These are phyloP conservation scores for Termitomyces sp. DNA, from an alignment of 768 basidiomycete genomes.

Conservation along the genomic window DNA sequence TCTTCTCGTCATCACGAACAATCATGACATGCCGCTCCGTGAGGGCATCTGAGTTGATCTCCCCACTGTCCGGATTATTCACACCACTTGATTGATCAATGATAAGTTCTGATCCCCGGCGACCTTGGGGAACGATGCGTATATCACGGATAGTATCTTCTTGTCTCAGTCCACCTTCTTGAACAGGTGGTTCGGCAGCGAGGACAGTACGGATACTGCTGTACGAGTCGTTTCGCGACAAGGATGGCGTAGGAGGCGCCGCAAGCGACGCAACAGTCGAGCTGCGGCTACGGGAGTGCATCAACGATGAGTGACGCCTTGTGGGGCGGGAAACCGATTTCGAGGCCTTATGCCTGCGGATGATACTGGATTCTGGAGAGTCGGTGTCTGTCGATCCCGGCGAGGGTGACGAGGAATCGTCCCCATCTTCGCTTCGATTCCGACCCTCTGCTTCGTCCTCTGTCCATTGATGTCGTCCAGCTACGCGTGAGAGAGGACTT, in stretches of 20 bases:
- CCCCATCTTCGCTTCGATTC: conserved; percentile 40
- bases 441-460: conserved; percentile 40
- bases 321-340: conserved; percentile 24
- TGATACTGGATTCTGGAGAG: conserved; percentile 29
- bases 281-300: conserved; percentile 53
- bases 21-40: conserved; percentile 40
- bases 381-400: conserved; percentile 67
- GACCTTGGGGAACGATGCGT: conserved; percentile 19
- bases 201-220: conserved; percentile 74
- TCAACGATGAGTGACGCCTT: conserved; percentile 24
- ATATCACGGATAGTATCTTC: conserved; percentile 28
- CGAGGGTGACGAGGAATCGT: conserved; percentile 55
- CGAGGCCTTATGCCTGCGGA: conserved; percentile 25
- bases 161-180: conserved; percentile 17
- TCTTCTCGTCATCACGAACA: conserved; percentile 46
- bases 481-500: conserved; percentile 64
- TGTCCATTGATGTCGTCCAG: conserved; percentile 50
- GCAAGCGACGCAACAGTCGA: conserved; percentile 65
- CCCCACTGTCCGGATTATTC: conserved; percentile 11
- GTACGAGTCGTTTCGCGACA: conserved; percentile 49
- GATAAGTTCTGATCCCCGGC: conserved; percentile 29
- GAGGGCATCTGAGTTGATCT: conserved; percentile 15
- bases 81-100: conserved; percentile 17
- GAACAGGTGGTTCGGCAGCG: conserved; percentile 43
- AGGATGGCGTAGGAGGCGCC: conserved; percentile 29